These are phyloP conservation scores for Prunus armeniaca DNA, from an alignment of 306 rosid species.

Conservation along the genomic window DNA sequence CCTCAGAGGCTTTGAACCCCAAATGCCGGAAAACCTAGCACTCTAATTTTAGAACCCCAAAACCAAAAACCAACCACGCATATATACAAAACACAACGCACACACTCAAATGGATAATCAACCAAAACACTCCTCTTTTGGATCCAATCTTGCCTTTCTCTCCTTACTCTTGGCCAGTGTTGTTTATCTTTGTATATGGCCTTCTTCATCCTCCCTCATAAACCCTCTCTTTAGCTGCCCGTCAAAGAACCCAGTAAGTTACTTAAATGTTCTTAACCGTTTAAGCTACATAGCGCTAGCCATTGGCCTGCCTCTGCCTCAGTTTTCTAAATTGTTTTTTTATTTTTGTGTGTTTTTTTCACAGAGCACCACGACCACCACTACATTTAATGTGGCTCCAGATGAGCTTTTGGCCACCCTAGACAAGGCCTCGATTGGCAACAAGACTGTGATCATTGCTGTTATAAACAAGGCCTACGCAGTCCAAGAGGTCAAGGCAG, in stretches of 20 bases:
- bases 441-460: slow-evolving; percentile 61
- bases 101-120: slow-evolving; percentile 24
- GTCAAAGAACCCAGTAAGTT: slow-evolving; percentile 25
- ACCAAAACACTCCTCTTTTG: slow-evolving; percentile 12
- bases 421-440: slow-evolving; percentile 50
- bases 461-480: slow-evolving; percentile 68
- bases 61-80: not conserved
- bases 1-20: not conserved
- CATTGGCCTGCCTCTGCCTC: too few relatives aligned
- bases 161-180: slow-evolving; percentile 33
- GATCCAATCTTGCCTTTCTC: slow-evolving; percentile 20
- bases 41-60: not conserved
- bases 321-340: not conserved
- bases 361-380: not conserved
- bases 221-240: slow-evolving; percentile 12
- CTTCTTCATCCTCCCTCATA: slow-evolving; percentile 38
- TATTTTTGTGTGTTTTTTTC: not conserved
- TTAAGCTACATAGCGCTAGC: not conserved
- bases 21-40: not conserved
- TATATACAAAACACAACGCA: not conserved
- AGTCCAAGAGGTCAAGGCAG: slow-evolving; percentile 36
- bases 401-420: slow-evolving; percentile 48
- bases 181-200: slow-evolving; percentile 32
- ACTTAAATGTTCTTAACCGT: not conserved
- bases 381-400: not conserved